Conservation (phyloP, 345 rosid species). For the Moricandia moricandioides region DNA sequence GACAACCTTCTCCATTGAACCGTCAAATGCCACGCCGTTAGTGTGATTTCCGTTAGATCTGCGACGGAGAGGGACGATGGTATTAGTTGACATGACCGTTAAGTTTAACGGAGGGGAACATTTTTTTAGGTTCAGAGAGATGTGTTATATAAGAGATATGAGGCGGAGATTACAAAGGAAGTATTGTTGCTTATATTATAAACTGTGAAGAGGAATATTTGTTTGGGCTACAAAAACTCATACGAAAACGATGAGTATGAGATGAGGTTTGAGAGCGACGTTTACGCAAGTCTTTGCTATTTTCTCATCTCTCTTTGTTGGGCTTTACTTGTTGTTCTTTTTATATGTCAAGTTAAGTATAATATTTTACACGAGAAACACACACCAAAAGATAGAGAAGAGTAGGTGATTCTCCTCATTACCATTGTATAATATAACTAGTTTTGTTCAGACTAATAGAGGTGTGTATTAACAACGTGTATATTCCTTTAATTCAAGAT, state of each 20-base stretch:
- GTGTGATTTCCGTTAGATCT: slow-evolving; percentile 26
- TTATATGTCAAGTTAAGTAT: neutral
- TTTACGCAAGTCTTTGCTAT: neutral
- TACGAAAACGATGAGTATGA: slow-evolving; percentile 29
- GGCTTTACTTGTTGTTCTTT: neutral
- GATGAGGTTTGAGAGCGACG: slow-evolving; percentile 23
- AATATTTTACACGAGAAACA: neutral
- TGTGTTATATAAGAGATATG: slow-evolving; percentile 17
- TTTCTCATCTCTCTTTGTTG: neutral
- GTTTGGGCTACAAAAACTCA: slow-evolving; percentile 15
- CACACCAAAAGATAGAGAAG: neutral
- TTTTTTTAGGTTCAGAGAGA: neutral
- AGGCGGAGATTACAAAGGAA: slow-evolving; percentile 31
- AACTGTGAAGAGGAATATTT: neutral
- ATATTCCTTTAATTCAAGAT: neutral
- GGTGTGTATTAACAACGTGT: neutral
- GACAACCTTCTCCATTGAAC: neutral
- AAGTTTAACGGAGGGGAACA: neutral
- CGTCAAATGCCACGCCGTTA: slow-evolving; percentile 9
- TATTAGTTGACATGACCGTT: slow-evolving; percentile 34
- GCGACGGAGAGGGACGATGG: slow-evolving; percentile 36
- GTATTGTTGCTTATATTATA: neutral
- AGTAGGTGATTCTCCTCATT: slow-evolving; percentile 24
- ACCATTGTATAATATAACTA: neutral
- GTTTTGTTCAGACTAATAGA: neutral